Conservation (phyloP, 2,329 filamentous ascomycete species). For the Dothistroma pini region DNA sequence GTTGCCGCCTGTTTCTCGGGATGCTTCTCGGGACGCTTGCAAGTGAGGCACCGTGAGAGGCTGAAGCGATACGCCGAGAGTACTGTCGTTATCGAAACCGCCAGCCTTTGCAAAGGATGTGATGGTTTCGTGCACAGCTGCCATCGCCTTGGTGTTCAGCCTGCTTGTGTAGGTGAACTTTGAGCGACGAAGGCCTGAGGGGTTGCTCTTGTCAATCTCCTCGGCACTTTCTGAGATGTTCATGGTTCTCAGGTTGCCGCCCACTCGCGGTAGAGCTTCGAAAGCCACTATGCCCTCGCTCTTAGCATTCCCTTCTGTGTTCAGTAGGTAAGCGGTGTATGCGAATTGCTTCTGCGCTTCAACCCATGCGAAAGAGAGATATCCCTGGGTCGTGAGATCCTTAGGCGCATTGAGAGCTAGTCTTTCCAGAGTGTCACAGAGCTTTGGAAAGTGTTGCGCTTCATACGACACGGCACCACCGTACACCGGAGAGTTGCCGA, state of each 20-base stretch:
- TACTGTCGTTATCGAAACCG: conserved; percentile 12
- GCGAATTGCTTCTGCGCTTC: conserved; percentile 14
- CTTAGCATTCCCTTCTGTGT: conserved; percentile 16
- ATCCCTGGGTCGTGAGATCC: conserved; percentile 15
- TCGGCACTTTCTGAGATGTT: conserved; percentile 17
- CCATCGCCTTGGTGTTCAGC: conserved; percentile 13
- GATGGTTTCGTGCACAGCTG: conserved; percentile 16
- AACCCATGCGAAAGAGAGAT: conserved; percentile 22
- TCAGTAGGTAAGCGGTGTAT: conserved; percentile 19
- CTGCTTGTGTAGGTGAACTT: conserved; percentile 23
- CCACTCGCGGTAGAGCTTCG: conserved; percentile 14
- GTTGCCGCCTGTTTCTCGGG: conserved; percentile 12
- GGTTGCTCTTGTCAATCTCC: conserved; percentile 17
- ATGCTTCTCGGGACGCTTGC: conserved; percentile 11
- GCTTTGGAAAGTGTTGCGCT: conserved; percentile 7
- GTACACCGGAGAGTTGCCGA: conserved; percentile 27
- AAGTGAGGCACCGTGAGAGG: conserved; percentile 23
- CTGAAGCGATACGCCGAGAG: conserved; percentile 18
- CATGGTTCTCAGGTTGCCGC: conserved; percentile 15
- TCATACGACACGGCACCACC: conserved; percentile 21
- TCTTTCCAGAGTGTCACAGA: conserved; percentile 16
- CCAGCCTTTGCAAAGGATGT: conserved; percentile 8
- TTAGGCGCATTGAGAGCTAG: conserved; percentile 6
- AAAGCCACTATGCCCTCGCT: conserved; percentile 13
- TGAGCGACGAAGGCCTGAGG: conserved; percentile 16